These are phyloP conservation scores for Biscutella laevigata DNA, from an alignment of 441 rosid species.

Conservation along the genomic window DNA sequence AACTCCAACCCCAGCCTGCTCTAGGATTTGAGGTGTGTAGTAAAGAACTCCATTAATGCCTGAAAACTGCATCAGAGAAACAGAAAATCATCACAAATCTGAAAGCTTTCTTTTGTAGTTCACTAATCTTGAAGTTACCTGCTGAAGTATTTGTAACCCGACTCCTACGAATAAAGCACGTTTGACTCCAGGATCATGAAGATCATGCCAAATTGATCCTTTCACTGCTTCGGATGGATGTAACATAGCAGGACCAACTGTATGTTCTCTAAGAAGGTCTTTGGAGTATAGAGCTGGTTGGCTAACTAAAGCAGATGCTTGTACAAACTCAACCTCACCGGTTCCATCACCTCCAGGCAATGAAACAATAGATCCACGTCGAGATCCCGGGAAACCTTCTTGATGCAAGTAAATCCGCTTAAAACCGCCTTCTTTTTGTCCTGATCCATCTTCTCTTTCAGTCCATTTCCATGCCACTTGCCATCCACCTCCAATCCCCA, in stretches of 20 bases:
- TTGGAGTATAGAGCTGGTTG: slow-evolving; percentile 81
- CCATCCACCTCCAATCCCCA: slow-evolving; percentile 97
- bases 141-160: slow-evolving; percentile 92
- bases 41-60: slow-evolving; percentile 97
- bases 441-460: slow-evolving; percentile 56
- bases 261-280: slow-evolving; percentile 57
- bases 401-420: slow-evolving; percentile 77
- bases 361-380: slow-evolving; percentile 65
- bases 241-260: slow-evolving; percentile 83
- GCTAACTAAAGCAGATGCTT: slow-evolving; percentile 87
- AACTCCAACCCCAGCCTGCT: slow-evolving; percentile 86
- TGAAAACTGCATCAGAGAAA: slow-evolving; percentile 50
- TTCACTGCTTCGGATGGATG: slow-evolving; percentile 68
- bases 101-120: not conserved
- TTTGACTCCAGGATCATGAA: slow-evolving; percentile 85
- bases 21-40: slow-evolving; percentile 96
- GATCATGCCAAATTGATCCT: slow-evolving; percentile 71
- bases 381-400: slow-evolving; percentile 59
- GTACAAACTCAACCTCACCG: slow-evolving; percentile 52
- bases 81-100: not conserved
- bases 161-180: slow-evolving; percentile 77
- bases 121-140: slow-evolving; percentile 38
- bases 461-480: slow-evolving; percentile 96
- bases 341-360: slow-evolving; percentile 52
- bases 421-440: slow-evolving; percentile 79